A percentile compares a stretch with the other conserved stretches of the same genome.
phyloP scores from a whole-genome alignment of 1,284 basidiomycete genomes.

The Ustilago curta region DNA sequence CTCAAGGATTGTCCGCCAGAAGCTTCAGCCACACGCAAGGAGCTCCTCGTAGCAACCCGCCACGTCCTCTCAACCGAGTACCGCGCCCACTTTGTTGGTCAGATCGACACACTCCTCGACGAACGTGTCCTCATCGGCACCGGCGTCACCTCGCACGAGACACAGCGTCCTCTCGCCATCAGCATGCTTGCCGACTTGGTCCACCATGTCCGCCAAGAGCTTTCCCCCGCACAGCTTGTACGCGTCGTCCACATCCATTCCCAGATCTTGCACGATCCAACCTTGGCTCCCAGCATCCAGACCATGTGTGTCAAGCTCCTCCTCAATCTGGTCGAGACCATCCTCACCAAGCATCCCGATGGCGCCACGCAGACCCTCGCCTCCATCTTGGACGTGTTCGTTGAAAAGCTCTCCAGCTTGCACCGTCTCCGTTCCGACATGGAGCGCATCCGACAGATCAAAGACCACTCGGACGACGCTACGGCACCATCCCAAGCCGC shows the following conservation, averaged over 20 bases:
- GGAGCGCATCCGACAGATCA: slow-evolving; percentile 43
- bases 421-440: slow-evolving; percentile 69
- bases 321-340: slow-evolving; percentile 87
- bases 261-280: slow-evolving; percentile 88
- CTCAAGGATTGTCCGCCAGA: slow-evolving; percentile 93
- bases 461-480: slow-evolving; percentile 32
- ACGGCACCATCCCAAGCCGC: neutral
- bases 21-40: slow-evolving; percentile 80
- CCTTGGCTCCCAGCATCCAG: slow-evolving; percentile 83
- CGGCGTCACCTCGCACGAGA: slow-evolving; percentile 82
- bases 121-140: slow-evolving; percentile 91
- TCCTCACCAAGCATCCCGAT: slow-evolving; percentile 72
- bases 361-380: slow-evolving; percentile 78
- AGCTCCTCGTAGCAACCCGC: slow-evolving; percentile 90
- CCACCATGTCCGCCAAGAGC: slow-evolving; percentile 88
- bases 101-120: slow-evolving; percentile 90
- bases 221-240: slow-evolving; percentile 82
- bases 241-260: slow-evolving; percentile 87
- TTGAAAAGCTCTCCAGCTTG: slow-evolving; percentile 88
- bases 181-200: slow-evolving; percentile 92
- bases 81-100: slow-evolving; percentile 82
- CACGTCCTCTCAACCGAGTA: slow-evolving; percentile 88
- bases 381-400: slow-evolving; percentile 83
- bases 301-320: slow-evolving; percentile 94
- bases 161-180: slow-evolving; percentile 81